Percentiles rank a stretch among this genome's conserved stretches.
These are phyloP conservation scores for Stachybotrys elegans DNA, from an alignment of 2,329 filamentous ascomycete genomes.

Conservation along the genomic window DNA sequence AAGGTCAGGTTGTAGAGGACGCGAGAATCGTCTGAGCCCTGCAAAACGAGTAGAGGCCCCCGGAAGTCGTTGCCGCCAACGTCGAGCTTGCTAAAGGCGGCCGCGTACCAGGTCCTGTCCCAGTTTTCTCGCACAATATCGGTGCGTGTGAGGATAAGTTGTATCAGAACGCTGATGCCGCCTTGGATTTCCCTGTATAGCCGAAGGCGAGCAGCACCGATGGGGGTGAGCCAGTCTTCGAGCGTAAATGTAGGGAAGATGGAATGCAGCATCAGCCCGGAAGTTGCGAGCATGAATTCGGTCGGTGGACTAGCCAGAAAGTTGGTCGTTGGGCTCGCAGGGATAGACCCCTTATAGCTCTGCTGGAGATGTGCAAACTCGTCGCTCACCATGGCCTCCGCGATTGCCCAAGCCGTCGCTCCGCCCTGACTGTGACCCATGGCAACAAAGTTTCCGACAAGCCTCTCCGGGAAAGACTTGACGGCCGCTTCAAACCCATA, in stretches of 20 bases:
- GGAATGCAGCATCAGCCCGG: background rate
- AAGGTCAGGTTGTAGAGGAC: constrained; percentile 7
- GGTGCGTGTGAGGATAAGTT: background rate
- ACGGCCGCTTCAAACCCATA: constrained; percentile 36
- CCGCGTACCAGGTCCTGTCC: constrained; percentile 5
- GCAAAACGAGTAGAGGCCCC: constrained; percentile 29
- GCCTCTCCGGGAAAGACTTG: constrained; percentile 27
- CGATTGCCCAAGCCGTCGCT: constrained; percentile 31
- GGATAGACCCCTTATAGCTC: constrained; percentile 10
- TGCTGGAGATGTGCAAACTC: constrained; percentile 3
- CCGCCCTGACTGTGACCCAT: constrained; percentile 44
- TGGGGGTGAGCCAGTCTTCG: constrained; percentile 9
- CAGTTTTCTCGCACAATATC: background rate
- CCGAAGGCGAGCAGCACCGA: constrained; percentile 6
- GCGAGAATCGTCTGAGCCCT: constrained; percentile 21
- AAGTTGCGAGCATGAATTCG: background rate
- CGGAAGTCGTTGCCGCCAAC: constrained; percentile 23
- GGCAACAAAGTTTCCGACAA: constrained; percentile 33
- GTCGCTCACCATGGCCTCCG: constrained; percentile 15
- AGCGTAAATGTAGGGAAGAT: constrained; percentile 12
- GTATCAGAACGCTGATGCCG: background rate
- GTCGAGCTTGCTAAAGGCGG: constrained; percentile 4
- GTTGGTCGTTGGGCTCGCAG: constrained; percentile 7
- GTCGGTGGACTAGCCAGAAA: background rate
- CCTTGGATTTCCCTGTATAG: constrained; percentile 8